Evolutionary conservation across 345 rosid species (phyloP), one percentile per base, ranked within the genome.

Genomic region (Carallia brachiata): DNA sequence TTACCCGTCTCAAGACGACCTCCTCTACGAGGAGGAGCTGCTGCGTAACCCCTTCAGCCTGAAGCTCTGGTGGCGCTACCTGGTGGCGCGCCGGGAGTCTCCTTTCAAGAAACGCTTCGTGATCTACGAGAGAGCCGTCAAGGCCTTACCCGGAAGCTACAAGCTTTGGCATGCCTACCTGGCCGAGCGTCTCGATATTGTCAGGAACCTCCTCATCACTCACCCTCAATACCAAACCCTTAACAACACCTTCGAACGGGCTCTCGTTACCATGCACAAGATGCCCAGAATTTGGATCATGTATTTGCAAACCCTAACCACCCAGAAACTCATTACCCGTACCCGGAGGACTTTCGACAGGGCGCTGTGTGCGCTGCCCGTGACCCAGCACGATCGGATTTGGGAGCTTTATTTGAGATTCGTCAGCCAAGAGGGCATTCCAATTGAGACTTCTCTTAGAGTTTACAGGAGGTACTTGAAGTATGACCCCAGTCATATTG

Each of bases 31-130:
- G 67, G 99, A 95, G 47, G 99, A 95, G 85, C 77, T 95, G 3
- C 54, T 95, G 27, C 83, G 99, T 3, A 94, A 94, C 63, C 95
- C 96, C 0, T 94, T 90, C 50, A 88, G 90, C 73, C 77, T 91
- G 7, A 91, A 90, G 79, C 89, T 92, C 0, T 92, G 99, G 99
- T 95, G 99, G 99, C 88, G 99, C 5, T 95, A 92, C 70, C 55
- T 95, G 32, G 80, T 87, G 4, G 95, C 97, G 0, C 83, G 88
- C 57, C 77, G 93, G 5, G 96, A 86, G 0, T 75, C 92, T 30
- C 92, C 97, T 0, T 86, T 89, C 72, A 80, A 77, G 80, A 92
- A 92, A 56, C 86, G 97, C 6, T 86, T 83, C 71, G 63, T 90
- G 1, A 86, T 92, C 56, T 95, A 92, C 62, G 99, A 95, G 83